Conservation (phyloP, 2,329 filamentous ascomycete genomes). For the Verticillium alfalfae region DNA sequence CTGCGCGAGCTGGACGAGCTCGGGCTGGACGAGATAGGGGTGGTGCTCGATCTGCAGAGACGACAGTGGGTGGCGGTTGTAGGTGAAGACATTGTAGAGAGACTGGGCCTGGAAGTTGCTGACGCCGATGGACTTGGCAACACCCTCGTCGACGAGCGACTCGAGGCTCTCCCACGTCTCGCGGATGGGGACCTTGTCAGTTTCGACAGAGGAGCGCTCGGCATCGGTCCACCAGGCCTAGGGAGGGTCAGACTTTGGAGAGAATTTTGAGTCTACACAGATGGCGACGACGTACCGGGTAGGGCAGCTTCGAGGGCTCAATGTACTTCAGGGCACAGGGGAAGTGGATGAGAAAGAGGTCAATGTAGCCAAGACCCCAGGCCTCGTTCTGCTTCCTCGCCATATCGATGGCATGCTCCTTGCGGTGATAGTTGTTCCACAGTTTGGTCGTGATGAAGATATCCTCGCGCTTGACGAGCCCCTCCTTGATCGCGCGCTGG, state of each 20-base stretch:
- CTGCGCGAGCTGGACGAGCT: slow-evolving; percentile 51
- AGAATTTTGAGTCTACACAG: background rate
- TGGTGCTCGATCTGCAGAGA: slow-evolving; percentile 64
- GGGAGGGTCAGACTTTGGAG: background rate
- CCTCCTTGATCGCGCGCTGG: slow-evolving; percentile 47
- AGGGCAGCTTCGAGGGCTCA: slow-evolving; percentile 60
- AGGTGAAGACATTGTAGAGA: slow-evolving; percentile 55
- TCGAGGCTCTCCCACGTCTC: slow-evolving; percentile 62
- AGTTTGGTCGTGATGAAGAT: slow-evolving; percentile 83
- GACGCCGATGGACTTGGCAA: slow-evolving; percentile 54
- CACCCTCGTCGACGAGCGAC: slow-evolving; percentile 37
- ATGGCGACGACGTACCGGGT: slow-evolving; percentile 40
- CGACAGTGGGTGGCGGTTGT: slow-evolving; percentile 47
- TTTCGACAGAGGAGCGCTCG: slow-evolving; percentile 30
- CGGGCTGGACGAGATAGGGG: slow-evolving; percentile 58
- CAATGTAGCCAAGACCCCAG: slow-evolving; percentile 61
- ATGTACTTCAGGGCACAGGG: slow-evolving; percentile 39
- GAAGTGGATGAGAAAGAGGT: slow-evolving; percentile 66
- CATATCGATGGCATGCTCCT: slow-evolving; percentile 52
- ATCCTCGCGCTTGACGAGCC: slow-evolving; percentile 66
- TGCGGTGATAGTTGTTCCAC: slow-evolving; percentile 72
- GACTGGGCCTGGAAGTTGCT: slow-evolving; percentile 54
- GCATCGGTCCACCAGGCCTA: slow-evolving; percentile 33
- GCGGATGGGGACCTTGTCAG: slow-evolving; percentile 30
- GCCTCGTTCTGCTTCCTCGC: slow-evolving; percentile 56